phyloP scores from a whole-genome alignment of 2,329 filamentous ascomycete genomes.

The Trichophaea hybrida region DNA sequence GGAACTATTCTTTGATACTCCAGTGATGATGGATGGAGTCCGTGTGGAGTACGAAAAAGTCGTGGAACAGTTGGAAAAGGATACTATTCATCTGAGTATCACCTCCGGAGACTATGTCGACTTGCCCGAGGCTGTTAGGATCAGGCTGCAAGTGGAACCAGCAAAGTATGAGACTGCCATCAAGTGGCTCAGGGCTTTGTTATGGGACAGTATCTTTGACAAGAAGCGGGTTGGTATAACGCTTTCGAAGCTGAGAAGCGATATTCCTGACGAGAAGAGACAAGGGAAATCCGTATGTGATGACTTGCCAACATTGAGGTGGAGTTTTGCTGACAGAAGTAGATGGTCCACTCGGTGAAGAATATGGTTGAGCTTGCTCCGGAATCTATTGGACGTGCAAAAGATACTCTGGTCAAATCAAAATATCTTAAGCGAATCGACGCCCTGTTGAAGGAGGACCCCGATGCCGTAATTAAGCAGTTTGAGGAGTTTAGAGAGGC shows the following conservation, averaged over 20 bases:
- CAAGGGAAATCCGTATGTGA: conserved; percentile 46
- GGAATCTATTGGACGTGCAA: conserved; percentile 61
- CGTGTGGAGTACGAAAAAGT: conserved; percentile 79
- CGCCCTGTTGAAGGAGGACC: conserved; percentile 62
- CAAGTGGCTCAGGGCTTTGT: conserved; percentile 68
- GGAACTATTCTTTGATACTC: conserved; percentile 89
- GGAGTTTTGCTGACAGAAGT: background rate
- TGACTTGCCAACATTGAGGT: background rate
- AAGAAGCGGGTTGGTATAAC: conserved; percentile 34
- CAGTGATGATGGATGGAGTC: conserved; percentile 61
- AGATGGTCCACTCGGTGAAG: conserved; percentile 44
- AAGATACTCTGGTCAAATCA: conserved; percentile 70
- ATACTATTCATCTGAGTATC: conserved; percentile 73
- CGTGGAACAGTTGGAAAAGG: conserved; percentile 76
- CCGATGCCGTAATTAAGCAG: conserved; percentile 58
- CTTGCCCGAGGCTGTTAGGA: conserved; percentile 65
- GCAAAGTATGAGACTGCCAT: conserved; percentile 75
- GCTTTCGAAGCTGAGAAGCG: conserved; percentile 69
- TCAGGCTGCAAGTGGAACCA: conserved; percentile 73
- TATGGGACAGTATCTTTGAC: conserved; percentile 83
- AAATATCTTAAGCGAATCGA: conserved; percentile 76
- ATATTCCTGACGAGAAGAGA: conserved; percentile 83
- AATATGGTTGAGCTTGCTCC: conserved; percentile 67
- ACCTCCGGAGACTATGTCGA: conserved; percentile 53
- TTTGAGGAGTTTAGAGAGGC: conserved; percentile 62